Base-by-base conservation (phyloP, 805 yeast species). In the Pichia kluyveri region DNA sequence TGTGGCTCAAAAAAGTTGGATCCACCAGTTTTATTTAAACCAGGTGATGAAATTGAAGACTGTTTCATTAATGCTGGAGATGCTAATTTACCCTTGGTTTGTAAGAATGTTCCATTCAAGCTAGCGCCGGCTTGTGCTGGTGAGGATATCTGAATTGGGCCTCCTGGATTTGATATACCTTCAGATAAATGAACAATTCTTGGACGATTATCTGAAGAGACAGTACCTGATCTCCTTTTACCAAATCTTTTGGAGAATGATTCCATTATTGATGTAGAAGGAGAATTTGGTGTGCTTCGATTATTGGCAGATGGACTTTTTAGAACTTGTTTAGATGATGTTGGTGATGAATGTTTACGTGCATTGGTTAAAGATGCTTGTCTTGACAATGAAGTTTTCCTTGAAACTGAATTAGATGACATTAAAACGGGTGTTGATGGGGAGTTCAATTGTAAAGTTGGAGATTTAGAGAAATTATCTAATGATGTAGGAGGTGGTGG, bases 191-290 rank as follows among this genome's bases (percentile, higher is more conserved):
- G 62, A 39, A 57, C 55, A 46, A 59, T 59, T 6, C 47, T 47
- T 18, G 59, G 58, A 40, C 58, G 51, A 8, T 36, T 17, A 26
- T 43, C 48, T 19, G 43, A 26, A 2, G 49, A 44, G 4, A 34
- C 3, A 7, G 37, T 34, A 36, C 37, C 28, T 43, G 52, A 15
- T 45, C 49, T 43, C 19, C 40, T 51, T 19, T 48, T 50, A 31
- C 54, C 51, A 45, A 63, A 62, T 34, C 59, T 54, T 14, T 64
- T 56, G 7, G 67, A 61, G 27, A 63, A 48, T 11, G 56, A 51
- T 40, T 63, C 62, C 19, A 63, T 52, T 17, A 63, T 43, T 32
- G 64, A 59, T 10, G 61, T 52, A 12, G 66, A 59, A 7, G 63
- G 55, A 1, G 65, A 61, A 19, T 40, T 47, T 32, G 47, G 46